Percentiles rank a stretch among this genome's conserved stretches.
phyloP scores from a whole-genome alignment of 345 rosid genomes.

The Arabidopsis thaliana region TAIR10.1 NC_003070.9:18657001-18657500 shows the following conservation, averaged over 20 bases:
- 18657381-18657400: no score
- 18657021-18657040: slow-evolving; percentile 39
- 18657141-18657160: slow-evolving; percentile 27
- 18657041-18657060: slow-evolving; percentile 40
- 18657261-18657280: slow-evolving; percentile 7
- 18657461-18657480: no score
- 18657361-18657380: no score
- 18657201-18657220: slow-evolving; percentile 15
- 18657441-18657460: no score
- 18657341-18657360: no score
- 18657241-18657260: slow-evolving; percentile 27
- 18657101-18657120: slow-evolving; percentile 4
- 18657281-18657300: slow-evolving; percentile 8
- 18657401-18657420: no score
- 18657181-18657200: slow-evolving; percentile 31
- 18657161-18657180: slow-evolving; percentile 21
- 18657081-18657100: slow-evolving; percentile 40
- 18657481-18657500: no score
- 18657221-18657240: slow-evolving; percentile 26
- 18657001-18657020: slow-evolving; percentile 56
- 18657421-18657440: no score
- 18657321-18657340: not conserved
- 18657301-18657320: not conserved
- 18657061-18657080: slow-evolving; percentile 44
- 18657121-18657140: slow-evolving; percentile 32